These are phyloP conservation scores for Gentiana straminea DNA, from an alignment of 257 asterid genomes.

Conservation along the genomic window DNA sequence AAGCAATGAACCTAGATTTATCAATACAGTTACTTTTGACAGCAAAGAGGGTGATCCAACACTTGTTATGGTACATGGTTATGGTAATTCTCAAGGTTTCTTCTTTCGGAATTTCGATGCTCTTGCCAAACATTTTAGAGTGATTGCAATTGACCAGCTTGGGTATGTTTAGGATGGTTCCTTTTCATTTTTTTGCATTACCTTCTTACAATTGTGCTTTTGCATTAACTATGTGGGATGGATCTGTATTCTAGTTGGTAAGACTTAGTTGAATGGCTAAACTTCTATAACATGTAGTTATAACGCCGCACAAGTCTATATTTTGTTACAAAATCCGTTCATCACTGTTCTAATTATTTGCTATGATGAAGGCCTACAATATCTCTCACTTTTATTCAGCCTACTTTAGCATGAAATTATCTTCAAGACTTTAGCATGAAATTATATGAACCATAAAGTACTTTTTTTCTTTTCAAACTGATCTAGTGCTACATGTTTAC, in stretches of 20 bases:
- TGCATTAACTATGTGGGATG: neutral
- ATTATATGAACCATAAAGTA: too few species aligned
- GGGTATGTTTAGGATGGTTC: slow-evolving; percentile 38
- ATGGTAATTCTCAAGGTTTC: slow-evolving; percentile 96
- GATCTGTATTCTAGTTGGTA: neutral
- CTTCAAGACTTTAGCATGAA: too few species aligned
- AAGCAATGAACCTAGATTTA: slow-evolving; percentile 72
- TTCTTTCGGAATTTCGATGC: slow-evolving; percentile 88
- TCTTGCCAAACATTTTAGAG: slow-evolving; percentile 67
- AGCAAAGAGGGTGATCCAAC: slow-evolving; percentile 87
- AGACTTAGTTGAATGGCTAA: neutral
- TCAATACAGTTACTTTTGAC: slow-evolving; percentile 80
- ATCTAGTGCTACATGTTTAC: neutral
- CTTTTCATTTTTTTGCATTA: neutral
- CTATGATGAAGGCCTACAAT: too few species aligned
- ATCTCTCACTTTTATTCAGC: too few species aligned
- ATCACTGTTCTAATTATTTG: too few species aligned
- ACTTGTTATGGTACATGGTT: slow-evolving; percentile 94
- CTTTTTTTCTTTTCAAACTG: neutral
- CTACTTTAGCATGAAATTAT: too few species aligned
- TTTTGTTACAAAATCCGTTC: too few species aligned
- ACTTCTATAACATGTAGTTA: too few species aligned
- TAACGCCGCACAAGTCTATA: too few species aligned
- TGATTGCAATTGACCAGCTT: slow-evolving; percentile 91
- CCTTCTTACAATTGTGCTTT: neutral